A percentile compares a stretch with the other conserved stretches of the same genome.
Conservation (phyloP, 306 rosid species). For the Corylus avellana region DNA sequence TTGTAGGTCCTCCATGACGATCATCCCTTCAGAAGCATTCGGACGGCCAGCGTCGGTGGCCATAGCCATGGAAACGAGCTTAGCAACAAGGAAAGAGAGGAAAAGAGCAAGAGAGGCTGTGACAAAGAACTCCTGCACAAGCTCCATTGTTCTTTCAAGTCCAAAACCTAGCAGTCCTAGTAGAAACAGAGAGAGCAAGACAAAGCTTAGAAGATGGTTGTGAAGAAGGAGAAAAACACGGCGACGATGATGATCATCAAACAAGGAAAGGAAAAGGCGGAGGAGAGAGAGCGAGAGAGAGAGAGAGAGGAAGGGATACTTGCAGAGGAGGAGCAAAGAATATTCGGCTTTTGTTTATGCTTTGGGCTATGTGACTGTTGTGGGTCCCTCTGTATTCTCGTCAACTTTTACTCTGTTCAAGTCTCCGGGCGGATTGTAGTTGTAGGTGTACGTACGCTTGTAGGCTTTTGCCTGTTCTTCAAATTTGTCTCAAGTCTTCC, state of each 20-base stretch:
- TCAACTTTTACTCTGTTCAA: neutral
- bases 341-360: conserved; percentile 41
- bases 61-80: conserved; percentile 52
- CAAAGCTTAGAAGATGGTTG: neutral
- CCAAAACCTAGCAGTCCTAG: neutral
- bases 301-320: conserved; percentile 38
- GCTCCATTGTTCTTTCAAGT: conserved; percentile 47
- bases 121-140: conserved; percentile 46
- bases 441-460: neutral
- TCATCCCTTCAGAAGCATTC: conserved; percentile 9
- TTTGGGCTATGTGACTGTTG: no score
- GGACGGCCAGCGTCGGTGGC: conserved; percentile 21
- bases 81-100: conserved; percentile 55
- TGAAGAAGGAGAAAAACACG: neutral
- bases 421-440: neutral
- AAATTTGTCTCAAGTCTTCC: no score
- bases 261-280: conserved; percentile 3
- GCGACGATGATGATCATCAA: neutral
- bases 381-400: neutral
- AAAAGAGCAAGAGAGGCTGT: conserved; percentile 55
- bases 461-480: no score
- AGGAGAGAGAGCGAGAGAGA: neutral
- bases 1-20: conserved; percentile 15
- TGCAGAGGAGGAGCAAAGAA: conserved; percentile 52
- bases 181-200: conserved; percentile 8